Base-by-base conservation (phyloP, 2,329 filamentous ascomycete species). In the Sporothrix phasma region DNA sequence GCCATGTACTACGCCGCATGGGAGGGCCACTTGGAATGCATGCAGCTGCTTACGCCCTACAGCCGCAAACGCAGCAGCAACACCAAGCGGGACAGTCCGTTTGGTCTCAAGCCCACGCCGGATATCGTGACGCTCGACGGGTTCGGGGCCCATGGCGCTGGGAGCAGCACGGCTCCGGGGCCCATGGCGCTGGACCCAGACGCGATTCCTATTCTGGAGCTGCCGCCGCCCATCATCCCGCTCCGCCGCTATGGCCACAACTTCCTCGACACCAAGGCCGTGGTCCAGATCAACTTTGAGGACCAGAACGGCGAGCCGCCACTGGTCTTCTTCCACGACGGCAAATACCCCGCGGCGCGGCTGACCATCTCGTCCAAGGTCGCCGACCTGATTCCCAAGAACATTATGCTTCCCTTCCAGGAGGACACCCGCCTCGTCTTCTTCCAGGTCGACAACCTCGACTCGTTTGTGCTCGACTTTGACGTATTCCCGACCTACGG, bases 1-100 rank as follows among this genome's bases (percentile, higher is more conserved):
- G 92, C 94, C 31, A 92, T 97, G 87, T 99, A 99, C 75, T 99
- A 99, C 75, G 94, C 94, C 15, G 93, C 92, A 0, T 99, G 94
- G 94, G 94, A 99, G 77, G 94, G 94, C 0, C 90, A 97, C 73
- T 77, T 97, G 63, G 88, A 93, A 71, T 97, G 94, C 77, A 96
- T 99, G 89, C 87, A 88, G 71, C 81, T 97, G 7, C 83, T 99
- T 37, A 87, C 87, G 4, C 84, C 86, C 1, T 80, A 79, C 69
- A 82, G 82, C 76, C 72, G 59, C 71, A 74, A 37, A 26, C 58
- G 59, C 29, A 51, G 60, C 31, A n/a, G 73, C 73, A 73, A 77
- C n/a, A 17, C 73, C 73, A 73, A 77, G 19, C 63, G 22, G 0
- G 63, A 63, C 1, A 82, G 78, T 39, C 78, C 80, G 3, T 71